phyloP scores from a whole-genome alignment of 1,284 basidiomycete genomes.

The Austroboletus novae-zelandiae region DNA sequence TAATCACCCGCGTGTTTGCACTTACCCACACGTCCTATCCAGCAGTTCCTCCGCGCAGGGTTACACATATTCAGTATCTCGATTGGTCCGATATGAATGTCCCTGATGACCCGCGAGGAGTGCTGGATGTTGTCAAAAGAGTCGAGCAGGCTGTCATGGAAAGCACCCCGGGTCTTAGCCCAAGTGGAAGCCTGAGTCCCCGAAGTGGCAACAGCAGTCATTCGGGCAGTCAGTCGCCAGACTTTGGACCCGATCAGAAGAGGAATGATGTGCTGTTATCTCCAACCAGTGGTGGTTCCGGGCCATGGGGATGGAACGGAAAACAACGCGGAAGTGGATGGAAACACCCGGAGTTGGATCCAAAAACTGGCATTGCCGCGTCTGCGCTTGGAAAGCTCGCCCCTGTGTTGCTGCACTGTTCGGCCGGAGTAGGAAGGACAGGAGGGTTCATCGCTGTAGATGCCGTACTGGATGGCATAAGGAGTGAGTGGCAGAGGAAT shows the following conservation, averaged over 20 bases:
- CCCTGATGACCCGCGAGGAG: constrained; percentile 73
- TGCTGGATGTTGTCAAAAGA: constrained; percentile 70
- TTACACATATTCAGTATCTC: constrained; percentile 85
- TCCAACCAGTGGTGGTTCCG: constrained; percentile 11
- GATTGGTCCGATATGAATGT: constrained; percentile 96
- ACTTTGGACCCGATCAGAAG: constrained; percentile 3
- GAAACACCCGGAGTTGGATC: constrained; percentile 42
- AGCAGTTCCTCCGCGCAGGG: constrained; percentile 51
- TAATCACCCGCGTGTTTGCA: constrained; percentile 70
- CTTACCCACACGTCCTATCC: constrained; percentile 64
- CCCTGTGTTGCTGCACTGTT: constrained; percentile 77
- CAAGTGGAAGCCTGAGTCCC: constrained; percentile 22
- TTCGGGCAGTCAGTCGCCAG: constrained; percentile 20
- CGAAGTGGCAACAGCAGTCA: constrained; percentile 15
- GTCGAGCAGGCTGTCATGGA: constrained; percentile 51
- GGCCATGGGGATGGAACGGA: constrained; percentile 16
- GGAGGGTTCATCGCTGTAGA: constrained; percentile 91
- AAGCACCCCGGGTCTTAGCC: constrained; percentile 40
- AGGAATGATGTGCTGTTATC: constrained; percentile 13
- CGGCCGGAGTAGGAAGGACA: constrained; percentile 89
- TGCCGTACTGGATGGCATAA: constrained; percentile 77
- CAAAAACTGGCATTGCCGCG: constrained; percentile 48
- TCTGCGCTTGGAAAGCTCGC: constrained; percentile 44
- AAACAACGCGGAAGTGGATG: constrained; percentile 17
- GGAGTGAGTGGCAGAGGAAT: constrained; percentile 54